A percentile compares a stretch with the other conserved stretches of the same genome.
Evolutionary conservation across 2,329 filamentous ascomycete species (phyloP).

Genomic region (Trichoderma lentiforme): DNA sequence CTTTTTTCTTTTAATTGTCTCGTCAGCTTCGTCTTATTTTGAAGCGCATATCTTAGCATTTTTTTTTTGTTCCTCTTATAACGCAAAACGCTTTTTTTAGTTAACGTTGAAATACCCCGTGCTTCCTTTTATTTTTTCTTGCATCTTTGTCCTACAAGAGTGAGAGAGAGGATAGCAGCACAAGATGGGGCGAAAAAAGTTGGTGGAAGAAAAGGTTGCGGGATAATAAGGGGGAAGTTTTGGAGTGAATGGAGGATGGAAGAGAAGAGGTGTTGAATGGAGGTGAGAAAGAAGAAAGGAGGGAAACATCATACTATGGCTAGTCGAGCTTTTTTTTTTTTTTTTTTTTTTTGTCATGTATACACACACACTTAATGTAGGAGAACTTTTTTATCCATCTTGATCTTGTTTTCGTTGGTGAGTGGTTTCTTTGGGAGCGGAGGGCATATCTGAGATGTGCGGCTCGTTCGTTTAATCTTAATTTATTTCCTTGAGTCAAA

Average conservation of each 20-base stretch:
- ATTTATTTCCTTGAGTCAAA: background rate
- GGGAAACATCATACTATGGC: background rate
- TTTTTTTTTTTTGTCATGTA: background rate
- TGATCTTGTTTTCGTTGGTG: background rate
- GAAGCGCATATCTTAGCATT: slow-evolving; percentile 11
- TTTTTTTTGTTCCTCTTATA: slow-evolving; percentile 10
- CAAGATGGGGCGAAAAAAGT: background rate
- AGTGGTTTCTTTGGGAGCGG: background rate
- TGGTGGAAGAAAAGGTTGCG: background rate
- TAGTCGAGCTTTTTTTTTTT: background rate
- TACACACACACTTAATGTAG: slow-evolving; percentile 6
- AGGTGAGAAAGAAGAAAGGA: background rate
- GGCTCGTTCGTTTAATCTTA: background rate
- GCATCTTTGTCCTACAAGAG: background rate
- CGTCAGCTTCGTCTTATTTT: background rate
- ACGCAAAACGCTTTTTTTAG: slow-evolving; percentile 9
- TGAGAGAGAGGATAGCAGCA: background rate
- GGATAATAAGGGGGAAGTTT: background rate
- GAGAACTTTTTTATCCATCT: background rate
- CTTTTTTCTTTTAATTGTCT: background rate
- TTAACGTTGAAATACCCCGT: slow-evolving; percentile 15
- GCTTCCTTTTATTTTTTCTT: background rate
- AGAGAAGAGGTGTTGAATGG: background rate
- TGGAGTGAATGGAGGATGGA: background rate
- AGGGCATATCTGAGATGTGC: background rate